Evolutionary conservation across 2,329 filamentous ascomycete species (phyloP), one percentile per base, ranked within the genome.

Genomic region (Stagonosporopsis chrysanthemi): DNA sequence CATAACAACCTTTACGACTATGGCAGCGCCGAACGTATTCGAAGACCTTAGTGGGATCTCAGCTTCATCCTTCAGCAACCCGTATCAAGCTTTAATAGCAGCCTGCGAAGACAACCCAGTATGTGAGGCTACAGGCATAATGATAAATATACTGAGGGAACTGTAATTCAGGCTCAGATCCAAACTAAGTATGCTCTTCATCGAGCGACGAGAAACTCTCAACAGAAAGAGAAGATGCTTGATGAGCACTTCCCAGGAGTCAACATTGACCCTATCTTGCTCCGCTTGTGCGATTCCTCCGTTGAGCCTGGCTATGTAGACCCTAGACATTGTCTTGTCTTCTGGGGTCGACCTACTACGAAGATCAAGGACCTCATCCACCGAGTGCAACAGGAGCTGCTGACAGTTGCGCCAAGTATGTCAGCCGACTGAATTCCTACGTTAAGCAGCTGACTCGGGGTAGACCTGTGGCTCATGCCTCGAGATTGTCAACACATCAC

Each of bases 381-480:
- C 2, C 83, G 84, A 54, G 78, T 97, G 28, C 94, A 97, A 75
- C 75, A 82, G 46, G 83, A 86, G 67, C 79, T 96, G 44, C 80
- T 82, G 54, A 77, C 81, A 19, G 83, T 86, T 19, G 88, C 88
- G 14, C 90, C 91, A 33, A 84, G 92, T 95, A 80, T 74, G 88
- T 6, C n/a, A 46, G 6, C 22, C 15, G 7, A 45, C 26, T 12
- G 28, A 7, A 17, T 24, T 17, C 7, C 23, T 29, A n/a, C 33
- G 40, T 14, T n/a, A 26, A 14, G 17, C 12, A 28, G 6, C 62
- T 70, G 43, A 68, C 33, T 29, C 15, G 6, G 23, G 4, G 12
- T 22, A 93, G 91, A 83, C 63, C 78, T 96, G 24, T 98, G 94
- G 94, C 82, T 94, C 40, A 96, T 96, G 90, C 92, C 93, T 0